Evolutionary conservation across 2,329 filamentous ascomycete species (phyloP).

Genomic region (Coniochaeta hoffmannii): DNA sequence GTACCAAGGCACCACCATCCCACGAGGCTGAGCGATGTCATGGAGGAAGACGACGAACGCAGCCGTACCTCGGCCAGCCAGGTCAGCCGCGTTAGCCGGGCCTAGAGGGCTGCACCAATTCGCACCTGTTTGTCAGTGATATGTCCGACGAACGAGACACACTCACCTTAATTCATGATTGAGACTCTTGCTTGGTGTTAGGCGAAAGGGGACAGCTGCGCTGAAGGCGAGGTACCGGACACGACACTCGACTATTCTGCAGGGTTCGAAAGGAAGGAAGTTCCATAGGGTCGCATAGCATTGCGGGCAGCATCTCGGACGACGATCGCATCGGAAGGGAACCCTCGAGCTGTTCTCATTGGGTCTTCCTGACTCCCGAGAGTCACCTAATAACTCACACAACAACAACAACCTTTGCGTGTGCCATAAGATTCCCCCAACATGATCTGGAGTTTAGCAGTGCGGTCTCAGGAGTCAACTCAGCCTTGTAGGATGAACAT

Average conservation of each 20-base stretch:
- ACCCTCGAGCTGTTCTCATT: background rate
- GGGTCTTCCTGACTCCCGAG: background rate
- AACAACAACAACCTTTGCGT: background rate
- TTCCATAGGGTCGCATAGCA: background rate
- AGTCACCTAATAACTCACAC: background rate
- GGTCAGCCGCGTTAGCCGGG: constrained; percentile 34
- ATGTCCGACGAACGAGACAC: background rate
- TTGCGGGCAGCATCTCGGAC: background rate
- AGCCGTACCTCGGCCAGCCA: constrained; percentile 67
- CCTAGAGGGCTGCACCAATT: constrained; percentile 11
- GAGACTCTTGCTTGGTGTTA: background rate
- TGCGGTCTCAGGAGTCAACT: background rate
- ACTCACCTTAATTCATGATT: background rate
- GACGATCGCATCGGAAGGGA: background rate
- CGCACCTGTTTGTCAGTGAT: background rate
- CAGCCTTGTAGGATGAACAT: background rate
- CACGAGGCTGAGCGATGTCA: constrained; percentile 79
- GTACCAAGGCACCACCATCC: constrained; percentile 78
- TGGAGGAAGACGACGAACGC: constrained; percentile 78
- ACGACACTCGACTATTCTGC: background rate
- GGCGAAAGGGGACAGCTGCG: background rate
- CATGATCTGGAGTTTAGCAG: background rate
- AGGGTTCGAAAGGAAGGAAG: background rate
- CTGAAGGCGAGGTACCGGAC: background rate
- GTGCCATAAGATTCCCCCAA: background rate